These are phyloP conservation scores for Phyllosticta citribraziliensis DNA, from an alignment of 2,329 filamentous ascomycete species.

Conservation along the genomic window DNA sequence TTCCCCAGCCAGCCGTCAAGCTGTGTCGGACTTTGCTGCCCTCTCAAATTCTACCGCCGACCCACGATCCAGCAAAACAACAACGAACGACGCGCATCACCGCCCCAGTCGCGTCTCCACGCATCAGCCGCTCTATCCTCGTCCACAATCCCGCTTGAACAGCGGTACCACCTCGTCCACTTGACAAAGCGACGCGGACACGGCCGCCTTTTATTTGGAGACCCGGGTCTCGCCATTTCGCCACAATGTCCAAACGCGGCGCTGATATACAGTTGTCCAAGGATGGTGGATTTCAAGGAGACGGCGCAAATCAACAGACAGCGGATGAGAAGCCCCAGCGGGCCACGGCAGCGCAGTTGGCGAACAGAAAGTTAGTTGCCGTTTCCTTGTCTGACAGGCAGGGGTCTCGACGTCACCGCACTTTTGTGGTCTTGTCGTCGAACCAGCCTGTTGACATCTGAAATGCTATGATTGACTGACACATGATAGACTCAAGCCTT, in stretches of 20 bases:
- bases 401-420: background rate
- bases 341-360: constrained; percentile 46
- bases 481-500: constrained; percentile 5
- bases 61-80: background rate
- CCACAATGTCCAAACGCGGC: constrained; percentile 30
- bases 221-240: background rate
- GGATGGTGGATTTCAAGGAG: constrained; percentile 16
- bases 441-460: background rate
- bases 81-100: constrained; percentile 7
- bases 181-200: background rate
- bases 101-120: background rate
- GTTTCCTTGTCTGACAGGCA: background rate
- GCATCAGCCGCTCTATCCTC: background rate
- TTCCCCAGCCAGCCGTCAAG: background rate
- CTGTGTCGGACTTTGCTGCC: background rate
- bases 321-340: constrained; percentile 37
- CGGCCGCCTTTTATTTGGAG: background rate
- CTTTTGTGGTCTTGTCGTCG: background rate
- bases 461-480: background rate
- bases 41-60: background rate
- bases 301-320: constrained; percentile 26
- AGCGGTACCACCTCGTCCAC: background rate
- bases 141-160: background rate
- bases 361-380: constrained; percentile 45
- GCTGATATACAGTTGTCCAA: constrained; percentile 28